These are phyloP conservation scores for Fusarium decemcellulare DNA, from an alignment of 2,329 filamentous ascomycete genomes.

Conservation along the genomic window DNA sequence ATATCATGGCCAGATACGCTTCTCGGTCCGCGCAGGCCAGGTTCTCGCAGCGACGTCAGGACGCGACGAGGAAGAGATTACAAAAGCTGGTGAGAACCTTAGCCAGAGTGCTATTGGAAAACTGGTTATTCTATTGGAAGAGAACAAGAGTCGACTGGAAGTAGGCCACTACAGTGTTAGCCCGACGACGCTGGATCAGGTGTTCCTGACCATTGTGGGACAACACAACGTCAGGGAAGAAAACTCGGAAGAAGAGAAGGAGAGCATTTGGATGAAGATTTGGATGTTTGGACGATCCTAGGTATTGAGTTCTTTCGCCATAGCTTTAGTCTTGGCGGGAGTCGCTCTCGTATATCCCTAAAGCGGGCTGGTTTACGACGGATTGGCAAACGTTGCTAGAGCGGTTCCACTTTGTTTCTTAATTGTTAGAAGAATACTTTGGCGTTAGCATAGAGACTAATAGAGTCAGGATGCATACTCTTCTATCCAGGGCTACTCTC, in stretches of 20 bases:
- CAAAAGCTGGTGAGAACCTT: slow-evolving; percentile 40
- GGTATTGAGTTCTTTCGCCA: background rate
- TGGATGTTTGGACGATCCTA: slow-evolving; percentile 44
- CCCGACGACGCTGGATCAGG: slow-evolving; percentile 90
- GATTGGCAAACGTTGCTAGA: background rate
- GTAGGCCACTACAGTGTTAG: slow-evolving; percentile 90
- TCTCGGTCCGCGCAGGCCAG: slow-evolving; percentile 75
- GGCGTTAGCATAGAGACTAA: background rate
- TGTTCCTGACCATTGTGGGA: slow-evolving; percentile 88
- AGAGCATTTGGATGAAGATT: slow-evolving; percentile 41
- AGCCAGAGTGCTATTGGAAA: slow-evolving; percentile 72
- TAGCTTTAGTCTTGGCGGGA: background rate
- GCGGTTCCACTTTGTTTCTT: background rate
- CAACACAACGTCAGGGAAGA: slow-evolving; percentile 86
- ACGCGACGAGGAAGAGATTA: slow-evolving; percentile 41
- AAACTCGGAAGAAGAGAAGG: slow-evolving; percentile 61
- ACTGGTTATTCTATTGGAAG: slow-evolving; percentile 81
- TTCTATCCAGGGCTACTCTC: no score
- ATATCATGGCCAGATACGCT: slow-evolving; percentile 91
- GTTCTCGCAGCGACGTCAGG: slow-evolving; percentile 49
- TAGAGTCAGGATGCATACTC: background rate
- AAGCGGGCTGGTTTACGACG: no score
- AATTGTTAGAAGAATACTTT: background rate
- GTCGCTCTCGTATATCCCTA: background rate
- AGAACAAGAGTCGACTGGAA: slow-evolving; percentile 75